Evolutionary conservation across 2,329 filamentous ascomycete species (phyloP), one percentile per base, ranked within the genome.

Genomic region (Beauveria medogensis): DNA sequence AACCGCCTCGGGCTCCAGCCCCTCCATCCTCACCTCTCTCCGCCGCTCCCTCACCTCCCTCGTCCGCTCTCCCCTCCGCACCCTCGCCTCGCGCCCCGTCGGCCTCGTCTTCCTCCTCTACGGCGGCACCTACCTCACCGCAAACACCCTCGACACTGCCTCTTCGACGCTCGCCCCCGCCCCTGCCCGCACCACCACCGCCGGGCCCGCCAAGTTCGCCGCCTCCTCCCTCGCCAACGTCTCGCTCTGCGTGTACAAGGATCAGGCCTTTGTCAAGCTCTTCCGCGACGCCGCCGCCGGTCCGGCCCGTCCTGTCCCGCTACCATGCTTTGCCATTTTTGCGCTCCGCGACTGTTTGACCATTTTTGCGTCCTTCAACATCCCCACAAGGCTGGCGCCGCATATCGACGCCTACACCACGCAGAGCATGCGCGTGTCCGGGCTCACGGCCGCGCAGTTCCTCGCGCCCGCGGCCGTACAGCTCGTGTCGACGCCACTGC

Each of bases 361-460:
- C 56, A 92, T 96, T 68, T 96, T 95, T 72, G 91, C 91, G 5
- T 90, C 86, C 14, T 97, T 97, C 81, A 97, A 97, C 71, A 77
- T 96, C 2, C 93, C 93, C 0, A 84, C 90, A 0, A 70, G 94
- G 2, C 79, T 97, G 10, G 90, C 90, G 0, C 91, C 91, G 0
- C 74, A 77, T 6, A 76, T 96, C 22, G 83, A 81, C 16, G 56
- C n/a, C 12, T 59, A 59, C 48, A 40, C 56, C 7, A 26, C 80
- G 20, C 53, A 44, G 41, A 75, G 85, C 18, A 76, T 55, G 28
- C 66, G 63, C 41, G 64, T 84, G 34, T 80, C 76, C 22, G 83
- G 83, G n/a, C 74, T 81, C 65, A 85, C 83, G 0, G 66, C 88
- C 3, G 90, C 91, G 28, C 92, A 96, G 74, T 94, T 96, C 70